These are phyloP conservation scores for Narthecium ossifragum DNA, from an alignment of 106 monocot species.

Conservation along the genomic window DNA sequence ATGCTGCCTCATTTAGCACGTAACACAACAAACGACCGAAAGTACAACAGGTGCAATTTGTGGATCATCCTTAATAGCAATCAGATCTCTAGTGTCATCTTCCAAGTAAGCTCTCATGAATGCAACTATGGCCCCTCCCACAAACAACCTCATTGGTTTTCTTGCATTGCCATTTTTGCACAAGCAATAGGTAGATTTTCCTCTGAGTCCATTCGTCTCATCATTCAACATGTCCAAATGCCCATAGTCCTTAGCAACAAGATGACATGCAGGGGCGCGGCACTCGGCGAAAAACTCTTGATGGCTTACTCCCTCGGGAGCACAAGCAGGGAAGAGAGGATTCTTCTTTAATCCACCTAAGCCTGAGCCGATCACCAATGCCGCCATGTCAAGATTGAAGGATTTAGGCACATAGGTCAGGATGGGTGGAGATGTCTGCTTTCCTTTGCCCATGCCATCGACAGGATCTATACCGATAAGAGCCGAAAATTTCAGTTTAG, in stretches of 20 bases:
- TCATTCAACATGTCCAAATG: slow-evolving; percentile 87
- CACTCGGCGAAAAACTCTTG: slow-evolving; percentile 66
- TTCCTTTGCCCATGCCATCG: slow-evolving; percentile 64
- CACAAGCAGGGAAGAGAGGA: slow-evolving; percentile 60
- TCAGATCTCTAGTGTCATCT: slow-evolving; percentile 26
- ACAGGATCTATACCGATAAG: slow-evolving; percentile 78
- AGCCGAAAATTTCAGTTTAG: slow-evolving; percentile 41
- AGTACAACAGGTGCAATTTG: slow-evolving; percentile 32
- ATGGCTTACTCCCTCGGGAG: slow-evolving; percentile 79
- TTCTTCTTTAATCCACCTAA: slow-evolving; percentile 46
- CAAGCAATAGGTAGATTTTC: slow-evolving; percentile 50
- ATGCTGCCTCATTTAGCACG: too few relatives aligned
- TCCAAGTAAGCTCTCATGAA: slow-evolving; percentile 59
- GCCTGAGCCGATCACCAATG: slow-evolving; percentile 64
- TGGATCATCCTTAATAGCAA: slow-evolving; percentile 24
- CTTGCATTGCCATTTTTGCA: slow-evolving; percentile 49
- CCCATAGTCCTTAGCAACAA: slow-evolving; percentile 74
- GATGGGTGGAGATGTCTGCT: slow-evolving; percentile 61
- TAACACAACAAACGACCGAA: too few relatives aligned
- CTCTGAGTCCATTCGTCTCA: slow-evolving; percentile 58
- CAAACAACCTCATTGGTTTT: slow-evolving; percentile 71
- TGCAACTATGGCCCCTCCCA: slow-evolving; percentile 64
- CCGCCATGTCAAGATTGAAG: slow-evolving; percentile 31
- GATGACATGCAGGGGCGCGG: slow-evolving; percentile 42
- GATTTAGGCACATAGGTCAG: slow-evolving; percentile 57